Evolutionary conservation across 108 stramenopile species (phyloP).

Genomic region (Schizochytrium sp.): DNA sequence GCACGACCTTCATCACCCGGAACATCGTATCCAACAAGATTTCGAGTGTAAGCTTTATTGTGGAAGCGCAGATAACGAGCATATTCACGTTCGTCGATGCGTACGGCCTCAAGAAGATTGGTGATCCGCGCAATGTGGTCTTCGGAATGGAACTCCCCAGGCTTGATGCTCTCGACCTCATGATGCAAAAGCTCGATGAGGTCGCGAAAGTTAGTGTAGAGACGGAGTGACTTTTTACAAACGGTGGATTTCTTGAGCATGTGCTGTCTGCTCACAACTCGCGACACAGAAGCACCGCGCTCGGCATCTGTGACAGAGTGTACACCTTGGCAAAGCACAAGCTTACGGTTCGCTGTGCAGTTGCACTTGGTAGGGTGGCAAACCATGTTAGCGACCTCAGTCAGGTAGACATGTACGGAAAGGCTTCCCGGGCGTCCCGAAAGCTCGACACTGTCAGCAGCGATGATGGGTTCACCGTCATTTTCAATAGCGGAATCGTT

Average conservation of each 20-base stretch:
- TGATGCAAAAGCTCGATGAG: slow-evolving; percentile 56
- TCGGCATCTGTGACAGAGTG: slow-evolving; percentile 49
- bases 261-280: neutral
- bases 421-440: neutral
- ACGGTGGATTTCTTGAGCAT: neutral
- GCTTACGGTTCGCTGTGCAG: slow-evolving; percentile 46
- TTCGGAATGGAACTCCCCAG: slow-evolving; percentile 29
- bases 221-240: slow-evolving; percentile 4
- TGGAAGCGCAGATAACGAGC: slow-evolving; percentile 19
- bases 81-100: slow-evolving; percentile 2
- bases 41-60: slow-evolving; percentile 50
- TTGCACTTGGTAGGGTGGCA: slow-evolving; percentile 25
- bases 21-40: slow-evolving; percentile 58
- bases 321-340: slow-evolving; percentile 25
- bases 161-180: slow-evolving; percentile 1
- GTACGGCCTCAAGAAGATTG: slow-evolving; percentile 7
- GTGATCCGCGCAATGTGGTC: slow-evolving; percentile 30
- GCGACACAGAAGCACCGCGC: slow-evolving; percentile 48
- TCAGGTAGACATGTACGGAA: slow-evolving; percentile 57
- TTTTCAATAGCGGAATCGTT: neutral
- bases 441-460: neutral
- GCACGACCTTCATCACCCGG: slow-evolving; percentile 19
- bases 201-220: slow-evolving; percentile 55
- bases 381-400: slow-evolving; percentile 23
- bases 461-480: slow-evolving; percentile 11